Evolutionary conservation across 345 rosid genomes (phyloP).

Genomic region (Xanthoceras sorbifolium): DNA sequence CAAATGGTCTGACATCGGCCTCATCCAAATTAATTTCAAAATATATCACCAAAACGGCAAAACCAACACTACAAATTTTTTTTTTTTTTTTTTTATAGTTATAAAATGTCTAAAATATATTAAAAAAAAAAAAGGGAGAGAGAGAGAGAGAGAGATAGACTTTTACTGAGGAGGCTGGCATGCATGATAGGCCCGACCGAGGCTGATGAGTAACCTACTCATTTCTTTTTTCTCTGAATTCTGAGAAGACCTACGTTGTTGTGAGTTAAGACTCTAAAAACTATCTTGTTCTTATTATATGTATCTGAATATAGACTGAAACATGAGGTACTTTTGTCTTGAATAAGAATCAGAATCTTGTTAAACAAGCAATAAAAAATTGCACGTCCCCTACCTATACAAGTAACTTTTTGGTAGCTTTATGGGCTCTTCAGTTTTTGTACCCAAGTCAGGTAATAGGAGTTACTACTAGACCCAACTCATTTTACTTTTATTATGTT

Average conservation of each 20-base stretch:
- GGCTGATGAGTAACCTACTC: neutral
- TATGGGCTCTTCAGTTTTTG: neutral
- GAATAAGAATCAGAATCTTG: constrained; percentile 11
- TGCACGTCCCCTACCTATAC: constrained; percentile 6
- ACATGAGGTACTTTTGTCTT: neutral
- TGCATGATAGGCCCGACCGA: neutral
- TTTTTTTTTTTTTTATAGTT: no score
- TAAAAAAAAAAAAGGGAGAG: neutral
- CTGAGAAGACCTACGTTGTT: neutral
- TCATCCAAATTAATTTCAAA: neutral
- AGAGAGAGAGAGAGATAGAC: neutral
- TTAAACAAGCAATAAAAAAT: neutral
- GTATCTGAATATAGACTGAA: neutral
- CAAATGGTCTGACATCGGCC: neutral
- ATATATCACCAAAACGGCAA: neutral
- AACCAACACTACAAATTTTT: no score
- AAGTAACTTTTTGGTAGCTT: constrained; percentile 1
- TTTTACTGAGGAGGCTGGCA: neutral
- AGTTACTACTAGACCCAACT: neutral
- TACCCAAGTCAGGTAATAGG: neutral
- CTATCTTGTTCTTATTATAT: no score
- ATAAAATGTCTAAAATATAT: no score
- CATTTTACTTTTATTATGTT: neutral
- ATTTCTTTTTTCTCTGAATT: neutral
- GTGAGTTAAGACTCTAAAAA: neutral